phyloP scores from a whole-genome alignment of 441 rosid species.

The Breynia disticha region DNA sequence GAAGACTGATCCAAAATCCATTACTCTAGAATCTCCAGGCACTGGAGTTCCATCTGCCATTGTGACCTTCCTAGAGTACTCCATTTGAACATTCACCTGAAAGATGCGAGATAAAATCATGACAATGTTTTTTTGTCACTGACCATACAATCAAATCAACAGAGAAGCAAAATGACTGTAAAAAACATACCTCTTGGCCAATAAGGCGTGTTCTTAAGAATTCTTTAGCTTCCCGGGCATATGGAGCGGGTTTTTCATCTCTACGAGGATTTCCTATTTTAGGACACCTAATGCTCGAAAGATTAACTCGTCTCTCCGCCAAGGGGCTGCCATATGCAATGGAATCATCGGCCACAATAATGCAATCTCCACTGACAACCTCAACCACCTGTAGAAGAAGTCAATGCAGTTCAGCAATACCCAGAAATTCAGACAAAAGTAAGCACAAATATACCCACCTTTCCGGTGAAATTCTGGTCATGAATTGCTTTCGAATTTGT shows the following conservation, averaged over 20 bases:
- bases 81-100: slow-evolving; percentile 90
- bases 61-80: slow-evolving; percentile 73
- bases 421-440: background rate
- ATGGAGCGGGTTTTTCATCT: slow-evolving; percentile 80
- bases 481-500: slow-evolving; percentile 85
- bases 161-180: slow-evolving; percentile 2
- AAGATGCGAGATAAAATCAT: slow-evolving; percentile 11
- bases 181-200: slow-evolving; percentile 55
- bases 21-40: slow-evolving; percentile 50
- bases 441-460: slow-evolving; percentile 37
- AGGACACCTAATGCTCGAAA: slow-evolving; percentile 88
- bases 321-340: slow-evolving; percentile 68
- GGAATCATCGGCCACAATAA: slow-evolving; percentile 89
- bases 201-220: slow-evolving; percentile 66
- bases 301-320: slow-evolving; percentile 90
- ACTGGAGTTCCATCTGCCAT: slow-evolving; percentile 56
- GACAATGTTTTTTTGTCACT: no score
- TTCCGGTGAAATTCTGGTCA: slow-evolving; percentile 91
- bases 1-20: slow-evolving; percentile 95
- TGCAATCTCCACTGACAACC: slow-evolving; percentile 93
- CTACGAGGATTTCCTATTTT: slow-evolving; percentile 86
- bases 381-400: slow-evolving; percentile 66
- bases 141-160: background rate
- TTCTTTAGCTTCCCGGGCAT: slow-evolving; percentile 87
- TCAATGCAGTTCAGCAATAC: slow-evolving; percentile 4